These are phyloP conservation scores for Pestalotiopsis sp. DNA, from an alignment of 2,329 filamentous ascomycete genomes.

Conservation along the genomic window DNA sequence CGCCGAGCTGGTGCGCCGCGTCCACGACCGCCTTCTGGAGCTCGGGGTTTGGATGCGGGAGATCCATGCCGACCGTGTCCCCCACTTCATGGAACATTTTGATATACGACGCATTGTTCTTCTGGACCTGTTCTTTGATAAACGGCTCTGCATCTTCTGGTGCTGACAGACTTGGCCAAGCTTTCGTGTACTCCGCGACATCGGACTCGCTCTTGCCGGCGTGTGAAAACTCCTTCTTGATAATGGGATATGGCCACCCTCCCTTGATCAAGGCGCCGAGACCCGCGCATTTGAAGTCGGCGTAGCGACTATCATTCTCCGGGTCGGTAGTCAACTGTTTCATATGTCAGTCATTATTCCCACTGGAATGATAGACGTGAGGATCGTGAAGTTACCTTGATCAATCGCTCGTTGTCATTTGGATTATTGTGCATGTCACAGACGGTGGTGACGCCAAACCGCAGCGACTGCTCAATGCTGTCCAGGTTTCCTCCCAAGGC, in stretches of 20 bases:
- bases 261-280: slow-evolving; percentile 51
- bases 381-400: neutral
- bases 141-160: neutral
- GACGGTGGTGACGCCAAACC: slow-evolving; percentile 53
- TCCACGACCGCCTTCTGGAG: slow-evolving; percentile 46
- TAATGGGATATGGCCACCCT: slow-evolving; percentile 44
- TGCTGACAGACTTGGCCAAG: neutral
- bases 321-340: neutral
- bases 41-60: slow-evolving; percentile 40
- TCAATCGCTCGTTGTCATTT: slow-evolving; percentile 24
- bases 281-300: slow-evolving; percentile 50
- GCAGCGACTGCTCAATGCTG: slow-evolving; percentile 41
- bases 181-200: neutral
- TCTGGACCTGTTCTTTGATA: neutral
- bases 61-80: slow-evolving; percentile 34
- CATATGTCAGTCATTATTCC: neutral
- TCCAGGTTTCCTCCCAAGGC: slow-evolving; percentile 37
- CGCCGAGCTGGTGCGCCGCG: slow-evolving; percentile 30
- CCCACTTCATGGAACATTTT: slow-evolving; percentile 55
- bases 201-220: neutral
- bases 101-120: slow-evolving; percentile 47
- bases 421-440: slow-evolving; percentile 49
- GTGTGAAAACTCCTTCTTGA: slow-evolving; percentile 31
- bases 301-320: slow-evolving; percentile 16
- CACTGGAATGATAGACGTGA: neutral